phyloP scores from a whole-genome alignment of 2,329 filamentous ascomycete genomes.

The Pestalotiopsis sp. region DNA sequence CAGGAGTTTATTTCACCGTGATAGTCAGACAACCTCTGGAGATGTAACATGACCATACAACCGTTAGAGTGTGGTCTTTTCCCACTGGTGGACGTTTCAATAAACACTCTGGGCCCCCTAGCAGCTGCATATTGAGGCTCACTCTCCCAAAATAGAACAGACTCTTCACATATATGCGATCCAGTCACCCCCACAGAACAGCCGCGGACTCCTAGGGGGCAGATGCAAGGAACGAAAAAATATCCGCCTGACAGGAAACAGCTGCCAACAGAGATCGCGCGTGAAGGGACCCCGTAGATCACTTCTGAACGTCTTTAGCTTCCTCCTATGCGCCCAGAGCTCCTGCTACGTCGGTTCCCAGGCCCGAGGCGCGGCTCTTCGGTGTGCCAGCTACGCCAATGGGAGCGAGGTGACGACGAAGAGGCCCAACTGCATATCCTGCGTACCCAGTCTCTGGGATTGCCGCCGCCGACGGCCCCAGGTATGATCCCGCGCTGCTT shows the following conservation, averaged over 20 bases:
- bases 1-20: too few relatives aligned
- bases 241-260: not conserved
- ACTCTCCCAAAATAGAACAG: conserved; percentile 8
- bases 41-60: too few relatives aligned
- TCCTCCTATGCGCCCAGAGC: not conserved
- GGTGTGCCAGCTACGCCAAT: conserved; percentile 9
- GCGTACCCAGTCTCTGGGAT: not conserved
- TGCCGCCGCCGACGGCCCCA: not conserved
- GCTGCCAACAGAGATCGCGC: not conserved
- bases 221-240: not conserved
- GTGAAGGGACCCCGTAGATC: not conserved
- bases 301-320: not conserved
- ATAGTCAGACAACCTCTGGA: too few relatives aligned
- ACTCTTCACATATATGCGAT: not conserved
- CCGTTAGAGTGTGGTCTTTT: not conserved
- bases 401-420: conserved; percentile 10
- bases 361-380: not conserved
- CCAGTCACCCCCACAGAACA: not conserved
- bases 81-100: conserved; percentile 13
- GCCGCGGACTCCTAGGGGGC: not conserved
- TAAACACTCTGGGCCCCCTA: conserved; percentile 15
- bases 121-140: conserved; percentile 15
- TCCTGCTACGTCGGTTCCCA: not conserved
- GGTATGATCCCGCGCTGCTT: not conserved
- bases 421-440: conserved; percentile 10